Percentiles rank a stretch among this genome's conserved stretches.
Evolutionary conservation across 768 basidiomycete species (phyloP).

Genomic region (Lactarius tabidus): DNA sequence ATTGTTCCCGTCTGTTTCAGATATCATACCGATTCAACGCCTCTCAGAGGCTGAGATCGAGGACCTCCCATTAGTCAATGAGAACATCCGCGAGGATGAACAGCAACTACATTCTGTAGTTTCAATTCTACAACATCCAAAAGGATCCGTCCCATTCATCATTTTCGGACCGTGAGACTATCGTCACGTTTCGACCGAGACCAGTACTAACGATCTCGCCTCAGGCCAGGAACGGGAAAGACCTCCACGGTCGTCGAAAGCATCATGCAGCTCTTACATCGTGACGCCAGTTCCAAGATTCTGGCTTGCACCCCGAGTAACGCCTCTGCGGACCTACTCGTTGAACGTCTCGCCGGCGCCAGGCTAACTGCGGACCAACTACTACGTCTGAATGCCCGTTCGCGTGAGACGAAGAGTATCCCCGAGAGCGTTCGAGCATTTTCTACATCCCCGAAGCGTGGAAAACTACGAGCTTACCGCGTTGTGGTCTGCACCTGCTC

Average conservation of each 20-base stretch:
- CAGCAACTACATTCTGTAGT: constrained; percentile 48
- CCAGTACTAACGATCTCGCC: not conserved
- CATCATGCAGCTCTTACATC: constrained; percentile 34
- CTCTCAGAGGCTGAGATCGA: constrained; percentile 20
- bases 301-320: constrained; percentile 39
- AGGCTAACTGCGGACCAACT: constrained; percentile 33
- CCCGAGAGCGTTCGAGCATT: constrained; percentile 37
- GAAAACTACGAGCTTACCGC: constrained; percentile 40
- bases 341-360: constrained; percentile 28
- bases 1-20: constrained; percentile 43
- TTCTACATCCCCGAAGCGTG: constrained; percentile 34
- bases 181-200: not conserved
- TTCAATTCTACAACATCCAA: constrained; percentile 41
- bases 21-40: constrained; percentile 28
- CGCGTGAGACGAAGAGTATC: constrained; percentile 37
- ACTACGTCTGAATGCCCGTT: constrained; percentile 52
- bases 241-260: constrained; percentile 38
- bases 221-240: constrained; percentile 41
- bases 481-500: constrained; percentile 58
- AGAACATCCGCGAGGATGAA: constrained; percentile 42
- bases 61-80: constrained; percentile 37
- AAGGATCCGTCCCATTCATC: constrained; percentile 52
- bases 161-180: constrained; percentile 58
- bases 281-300: constrained; percentile 27
- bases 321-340: constrained; percentile 36